Percentiles rank a stretch among this genome's conserved stretches.
phyloP scores from a whole-genome alignment of 306 rosid genomes.

The Ammopiptanthus mongolicus region DNA sequence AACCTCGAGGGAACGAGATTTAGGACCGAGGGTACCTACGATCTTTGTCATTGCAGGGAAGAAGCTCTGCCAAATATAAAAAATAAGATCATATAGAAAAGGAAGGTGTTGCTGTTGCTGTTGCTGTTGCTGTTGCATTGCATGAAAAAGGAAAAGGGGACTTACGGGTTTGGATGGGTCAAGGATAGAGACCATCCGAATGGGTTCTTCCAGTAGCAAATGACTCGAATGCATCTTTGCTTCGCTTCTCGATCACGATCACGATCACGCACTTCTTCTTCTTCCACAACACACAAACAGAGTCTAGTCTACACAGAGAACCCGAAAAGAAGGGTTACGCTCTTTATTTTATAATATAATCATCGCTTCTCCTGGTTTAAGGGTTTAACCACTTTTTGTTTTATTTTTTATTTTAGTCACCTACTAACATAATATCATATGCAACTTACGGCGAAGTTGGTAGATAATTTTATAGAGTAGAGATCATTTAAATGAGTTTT shows the following conservation, averaged over 20 bases:
- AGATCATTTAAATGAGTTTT: no score
- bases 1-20: slow-evolving; percentile 71
- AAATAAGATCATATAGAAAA: no score
- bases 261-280: no score
- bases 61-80: slow-evolving; percentile 47
- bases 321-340: neutral
- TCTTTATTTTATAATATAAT: neutral
- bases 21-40: slow-evolving; percentile 93
- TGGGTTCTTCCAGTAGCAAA: slow-evolving; percentile 91
- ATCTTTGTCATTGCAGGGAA: slow-evolving; percentile 98
- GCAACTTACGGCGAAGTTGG: no score
- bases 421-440: no score
- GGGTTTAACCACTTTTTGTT: no score
- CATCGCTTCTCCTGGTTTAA: neutral
- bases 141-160: neutral
- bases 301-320: neutral
- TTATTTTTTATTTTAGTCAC: no score
- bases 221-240: slow-evolving; percentile 86
- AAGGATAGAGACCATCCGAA: slow-evolving; percentile 88
- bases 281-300: neutral
- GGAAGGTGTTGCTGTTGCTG: no score
- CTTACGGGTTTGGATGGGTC: slow-evolving; percentile 82
- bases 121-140: no score
- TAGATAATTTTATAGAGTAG: no score
- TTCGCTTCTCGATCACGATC: neutral